These are phyloP conservation scores for Penicillium oxalicum DNA, from an alignment of 2,329 filamentous ascomycete genomes.

Conservation along the genomic window DNA sequence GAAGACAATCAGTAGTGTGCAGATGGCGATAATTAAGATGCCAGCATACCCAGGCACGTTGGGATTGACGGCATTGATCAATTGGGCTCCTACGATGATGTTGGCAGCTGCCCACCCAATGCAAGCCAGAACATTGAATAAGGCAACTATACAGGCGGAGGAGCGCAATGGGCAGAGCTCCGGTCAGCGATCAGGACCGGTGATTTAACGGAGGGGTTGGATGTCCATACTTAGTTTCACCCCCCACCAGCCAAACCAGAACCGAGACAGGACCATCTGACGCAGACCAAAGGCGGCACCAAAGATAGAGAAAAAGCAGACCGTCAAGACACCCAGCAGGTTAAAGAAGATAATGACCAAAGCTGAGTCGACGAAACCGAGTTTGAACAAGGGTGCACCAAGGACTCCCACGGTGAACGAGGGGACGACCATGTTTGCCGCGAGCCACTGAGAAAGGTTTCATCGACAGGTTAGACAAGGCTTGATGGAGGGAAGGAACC, in stretches of 20 bases:
- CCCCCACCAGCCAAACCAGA: conserved; percentile 66
- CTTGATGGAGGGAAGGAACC: conserved; percentile 5
- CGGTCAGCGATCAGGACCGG: neutral
- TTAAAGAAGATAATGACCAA: conserved; percentile 70
- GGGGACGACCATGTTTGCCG: conserved; percentile 70
- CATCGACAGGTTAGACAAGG: conserved; percentile 14
- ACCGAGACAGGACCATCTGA: conserved; percentile 71
- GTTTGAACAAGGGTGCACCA: conserved; percentile 59
- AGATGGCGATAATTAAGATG: conserved; percentile 64
- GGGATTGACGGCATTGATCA: conserved; percentile 66
- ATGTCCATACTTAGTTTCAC: conserved; percentile 55
- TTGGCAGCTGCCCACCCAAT: conserved; percentile 72
- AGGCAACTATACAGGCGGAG: conserved; percentile 46
- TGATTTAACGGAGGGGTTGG: too few species aligned
- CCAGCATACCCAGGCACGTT: conserved; percentile 66
- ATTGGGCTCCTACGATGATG: conserved; percentile 69
- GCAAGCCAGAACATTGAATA: conserved; percentile 65
- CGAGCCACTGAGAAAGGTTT: conserved; percentile 56
- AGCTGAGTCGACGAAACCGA: conserved; percentile 67
- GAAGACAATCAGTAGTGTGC: conserved; percentile 61
- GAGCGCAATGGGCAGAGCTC: neutral
- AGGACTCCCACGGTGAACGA: conserved; percentile 69
- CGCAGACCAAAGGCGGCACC: conserved; percentile 67
- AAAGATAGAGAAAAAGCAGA: conserved; percentile 70
- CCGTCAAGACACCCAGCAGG: conserved; percentile 60